Percentiles rank a stretch among this genome's conserved stretches.
These are phyloP conservation scores for Didymella arachidicola DNA, from an alignment of 2,329 filamentous ascomycete genomes.

Conservation along the genomic window DNA sequence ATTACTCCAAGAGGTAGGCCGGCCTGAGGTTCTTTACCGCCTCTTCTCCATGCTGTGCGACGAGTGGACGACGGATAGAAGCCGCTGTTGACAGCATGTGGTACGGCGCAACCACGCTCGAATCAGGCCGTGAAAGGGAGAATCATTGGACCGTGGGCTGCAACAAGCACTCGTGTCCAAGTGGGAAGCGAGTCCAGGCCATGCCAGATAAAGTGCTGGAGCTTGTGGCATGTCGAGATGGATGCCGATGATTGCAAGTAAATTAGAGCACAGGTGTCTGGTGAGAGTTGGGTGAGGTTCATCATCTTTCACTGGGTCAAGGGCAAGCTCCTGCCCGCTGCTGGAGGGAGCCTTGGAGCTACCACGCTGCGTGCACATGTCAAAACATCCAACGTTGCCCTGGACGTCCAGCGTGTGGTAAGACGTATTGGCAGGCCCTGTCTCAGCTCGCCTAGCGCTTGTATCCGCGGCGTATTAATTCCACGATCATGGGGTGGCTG, in stretches of 20 bases:
- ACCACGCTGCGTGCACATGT: neutral
- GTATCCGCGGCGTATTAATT: slow-evolving; percentile 18
- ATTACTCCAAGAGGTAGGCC: slow-evolving; percentile 41
- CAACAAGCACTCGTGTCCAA: slow-evolving; percentile 37
- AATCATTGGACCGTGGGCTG: slow-evolving; percentile 41
- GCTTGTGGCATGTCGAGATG: slow-evolving; percentile 4
- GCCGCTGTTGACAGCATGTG: slow-evolving; percentile 32
- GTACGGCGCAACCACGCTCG: slow-evolving; percentile 29
- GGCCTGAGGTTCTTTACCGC: slow-evolving; percentile 43
- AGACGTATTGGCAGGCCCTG: slow-evolving; percentile 8
- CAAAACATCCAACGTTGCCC: neutral
- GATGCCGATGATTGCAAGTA: neutral
- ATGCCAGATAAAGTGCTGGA: slow-evolving; percentile 7
- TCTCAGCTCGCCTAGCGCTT: slow-evolving; percentile 10
- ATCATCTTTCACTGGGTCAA: neutral
- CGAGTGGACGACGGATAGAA: slow-evolving; percentile 24
- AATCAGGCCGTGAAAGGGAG: slow-evolving; percentile 22
- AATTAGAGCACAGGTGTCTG: neutral
- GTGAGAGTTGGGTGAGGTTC: neutral
- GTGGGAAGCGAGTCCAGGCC: slow-evolving; percentile 11
- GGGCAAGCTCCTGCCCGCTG: neutral
- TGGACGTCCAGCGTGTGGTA: slow-evolving; percentile 3
- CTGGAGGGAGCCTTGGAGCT: neutral
- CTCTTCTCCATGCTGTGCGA: slow-evolving; percentile 39
- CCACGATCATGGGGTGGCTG: slow-evolving; percentile 16